These are phyloP conservation scores for Penicillium bovifimosum DNA, from an alignment of 495 filamentous ascomycete genomes.

Conservation along the genomic window DNA sequence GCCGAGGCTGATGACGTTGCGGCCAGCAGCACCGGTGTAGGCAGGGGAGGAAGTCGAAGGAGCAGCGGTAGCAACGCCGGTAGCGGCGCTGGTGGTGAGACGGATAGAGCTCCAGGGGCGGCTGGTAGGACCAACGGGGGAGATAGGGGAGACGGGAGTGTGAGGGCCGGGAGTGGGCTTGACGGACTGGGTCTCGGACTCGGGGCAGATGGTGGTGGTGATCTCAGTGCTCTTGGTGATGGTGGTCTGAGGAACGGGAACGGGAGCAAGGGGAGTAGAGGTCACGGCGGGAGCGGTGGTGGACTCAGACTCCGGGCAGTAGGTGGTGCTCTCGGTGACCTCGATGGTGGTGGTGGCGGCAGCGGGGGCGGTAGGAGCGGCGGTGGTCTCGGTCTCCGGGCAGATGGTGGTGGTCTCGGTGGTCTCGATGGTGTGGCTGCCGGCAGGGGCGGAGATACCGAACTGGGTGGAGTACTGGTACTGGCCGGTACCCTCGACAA, in stretches of 20 bases:
- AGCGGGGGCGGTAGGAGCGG: conserved; percentile 7
- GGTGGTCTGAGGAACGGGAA: conserved; percentile 14
- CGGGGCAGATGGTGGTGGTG: conserved; percentile 24
- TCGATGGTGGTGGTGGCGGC: conserved; percentile 22
- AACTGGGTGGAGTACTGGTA: conserved; percentile 71
- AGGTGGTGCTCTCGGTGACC: conserved; percentile 13
- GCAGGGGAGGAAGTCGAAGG: conserved; percentile 25
- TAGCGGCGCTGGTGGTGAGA: conserved; percentile 16
- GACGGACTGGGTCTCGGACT: conserved; percentile 16
- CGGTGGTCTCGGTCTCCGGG: background rate
- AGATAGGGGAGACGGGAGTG: conserved; percentile 17
- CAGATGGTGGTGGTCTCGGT: background rate
- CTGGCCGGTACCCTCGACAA: conserved; percentile 54
- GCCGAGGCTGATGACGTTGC: conserved; percentile 40
- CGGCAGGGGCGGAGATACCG: conserved; percentile 50
- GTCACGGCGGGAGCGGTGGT: background rate
- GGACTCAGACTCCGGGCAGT: conserved; percentile 12
- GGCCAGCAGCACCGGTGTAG: conserved; percentile 45
- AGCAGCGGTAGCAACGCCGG: conserved; percentile 23
- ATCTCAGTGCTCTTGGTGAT: conserved; percentile 17
- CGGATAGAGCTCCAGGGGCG: conserved; percentile 11
- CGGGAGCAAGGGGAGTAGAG: background rate
- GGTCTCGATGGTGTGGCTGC: conserved; percentile 9
- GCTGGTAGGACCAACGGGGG: conserved; percentile 16
- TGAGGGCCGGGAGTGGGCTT: conserved; percentile 8